phyloP scores from a whole-genome alignment of 768 basidiomycete genomes.

The Trametes meyenii region DNA sequence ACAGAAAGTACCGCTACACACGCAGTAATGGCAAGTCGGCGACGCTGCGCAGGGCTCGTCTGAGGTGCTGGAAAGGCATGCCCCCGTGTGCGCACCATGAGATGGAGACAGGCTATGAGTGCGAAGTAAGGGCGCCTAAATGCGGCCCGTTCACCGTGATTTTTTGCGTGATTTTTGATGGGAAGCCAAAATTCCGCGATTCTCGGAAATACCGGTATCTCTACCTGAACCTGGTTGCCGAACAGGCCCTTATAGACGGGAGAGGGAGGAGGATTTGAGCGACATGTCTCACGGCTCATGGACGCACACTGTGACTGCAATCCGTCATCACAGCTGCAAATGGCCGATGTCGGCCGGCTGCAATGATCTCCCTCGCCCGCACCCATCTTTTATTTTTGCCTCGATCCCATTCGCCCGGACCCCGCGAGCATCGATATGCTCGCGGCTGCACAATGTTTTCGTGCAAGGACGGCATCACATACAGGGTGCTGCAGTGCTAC shows the following conservation, averaged over 20 bases:
- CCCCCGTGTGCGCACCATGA: too few species aligned
- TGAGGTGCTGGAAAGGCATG: too few species aligned
- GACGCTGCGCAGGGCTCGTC: too few species aligned
- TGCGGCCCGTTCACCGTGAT: too few species aligned
- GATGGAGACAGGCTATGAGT: too few species aligned
- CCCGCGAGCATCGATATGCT: background rate
- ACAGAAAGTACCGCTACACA: too few species aligned
- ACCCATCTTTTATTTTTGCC: slow-evolving; percentile 17
- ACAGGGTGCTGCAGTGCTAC: background rate
- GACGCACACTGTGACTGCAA: slow-evolving; percentile 9
- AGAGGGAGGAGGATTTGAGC: slow-evolving; percentile 21
- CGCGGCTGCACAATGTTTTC: background rate
- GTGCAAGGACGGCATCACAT: background rate
- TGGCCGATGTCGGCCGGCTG: slow-evolving; percentile 30
- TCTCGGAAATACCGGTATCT: too few species aligned
- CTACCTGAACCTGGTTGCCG: too few species aligned
- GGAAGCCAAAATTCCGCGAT: too few species aligned
- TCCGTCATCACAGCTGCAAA: slow-evolving; percentile 25
- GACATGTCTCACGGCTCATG: slow-evolving; percentile 29
- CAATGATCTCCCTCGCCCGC: slow-evolving; percentile 23
- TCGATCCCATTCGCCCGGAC: slow-evolving; percentile 10
- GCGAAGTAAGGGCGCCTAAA: too few species aligned
- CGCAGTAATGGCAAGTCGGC: too few species aligned
- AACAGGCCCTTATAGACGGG: slow-evolving; percentile 26
- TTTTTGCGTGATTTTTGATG: too few species aligned